These are phyloP conservation scores for Cryphonectria japonica DNA, from an alignment of 2,329 filamentous ascomycete genomes.

Conservation along the genomic window DNA sequence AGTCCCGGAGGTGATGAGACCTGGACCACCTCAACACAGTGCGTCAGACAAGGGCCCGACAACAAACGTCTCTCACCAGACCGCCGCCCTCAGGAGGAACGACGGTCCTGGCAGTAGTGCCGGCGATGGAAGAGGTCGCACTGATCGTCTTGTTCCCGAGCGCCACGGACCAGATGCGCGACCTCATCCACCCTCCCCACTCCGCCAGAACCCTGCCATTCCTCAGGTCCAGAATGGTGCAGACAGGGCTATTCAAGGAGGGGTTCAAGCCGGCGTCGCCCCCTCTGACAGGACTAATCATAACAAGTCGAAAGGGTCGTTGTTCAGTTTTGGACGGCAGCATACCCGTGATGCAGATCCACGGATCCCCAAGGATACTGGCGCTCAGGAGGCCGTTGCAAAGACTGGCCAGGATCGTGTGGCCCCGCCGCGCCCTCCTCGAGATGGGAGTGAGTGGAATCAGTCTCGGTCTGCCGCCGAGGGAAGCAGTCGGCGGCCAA, in stretches of 20 bases:
- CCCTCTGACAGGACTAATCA: background rate
- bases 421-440: background rate
- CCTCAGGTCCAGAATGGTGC: background rate
- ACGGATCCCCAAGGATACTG: background rate
- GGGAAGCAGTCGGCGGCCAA: background rate
- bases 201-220: background rate
- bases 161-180: background rate
- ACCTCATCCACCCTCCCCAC: background rate
- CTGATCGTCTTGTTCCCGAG: background rate
- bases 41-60: background rate
- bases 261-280: background rate
- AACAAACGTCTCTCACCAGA: background rate
- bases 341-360: slow-evolving; percentile 5
- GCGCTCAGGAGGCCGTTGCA: background rate
- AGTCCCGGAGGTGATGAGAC: background rate
- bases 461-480: background rate
- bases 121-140: background rate
- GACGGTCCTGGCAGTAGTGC: background rate
- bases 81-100: background rate
- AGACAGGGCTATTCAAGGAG: background rate
- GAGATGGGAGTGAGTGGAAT: background rate
- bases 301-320: background rate
- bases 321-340: slow-evolving; percentile 11
- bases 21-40: background rate
- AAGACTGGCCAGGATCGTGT: background rate